phyloP scores from a whole-genome alignment of 148 eudicot genomes.

The Rhododendron vialii region DNA sequence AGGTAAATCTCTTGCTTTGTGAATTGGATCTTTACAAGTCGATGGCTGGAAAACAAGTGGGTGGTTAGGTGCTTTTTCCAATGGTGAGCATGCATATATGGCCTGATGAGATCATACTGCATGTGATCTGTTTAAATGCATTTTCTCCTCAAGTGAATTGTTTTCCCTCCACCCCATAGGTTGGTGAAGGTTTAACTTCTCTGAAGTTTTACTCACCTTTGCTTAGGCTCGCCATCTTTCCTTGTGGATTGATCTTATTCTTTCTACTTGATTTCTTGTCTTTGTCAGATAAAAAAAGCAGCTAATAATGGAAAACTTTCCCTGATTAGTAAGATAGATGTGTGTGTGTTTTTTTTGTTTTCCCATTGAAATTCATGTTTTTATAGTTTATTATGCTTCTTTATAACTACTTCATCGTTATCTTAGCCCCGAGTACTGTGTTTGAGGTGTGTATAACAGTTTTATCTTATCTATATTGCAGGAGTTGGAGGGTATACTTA shows the following conservation, averaged over 20 bases:
- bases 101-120: background rate
- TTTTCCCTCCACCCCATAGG: background rate
- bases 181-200: background rate
- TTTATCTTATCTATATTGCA: conserved; percentile 20
- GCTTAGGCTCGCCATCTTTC: background rate
- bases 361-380: background rate
- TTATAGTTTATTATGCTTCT: background rate
- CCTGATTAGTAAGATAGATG: background rate
- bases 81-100: background rate
- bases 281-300: background rate
- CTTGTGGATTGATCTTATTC: background rate
- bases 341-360: background rate
- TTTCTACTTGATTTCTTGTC: background rate
- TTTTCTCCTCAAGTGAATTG: background rate
- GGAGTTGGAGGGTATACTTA: conserved; percentile 83
- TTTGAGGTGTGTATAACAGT: background rate
- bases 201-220: background rate
- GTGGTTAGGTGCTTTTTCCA: background rate
- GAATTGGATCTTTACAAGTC: background rate
- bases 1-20: background rate
- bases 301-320: background rate
- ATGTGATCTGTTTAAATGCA: background rate
- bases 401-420: background rate
- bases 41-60: background rate
- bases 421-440: background rate